phyloP scores from a whole-genome alignment of 371 early-diverging fungal genomes.

The Mortierella sp. region DNA sequence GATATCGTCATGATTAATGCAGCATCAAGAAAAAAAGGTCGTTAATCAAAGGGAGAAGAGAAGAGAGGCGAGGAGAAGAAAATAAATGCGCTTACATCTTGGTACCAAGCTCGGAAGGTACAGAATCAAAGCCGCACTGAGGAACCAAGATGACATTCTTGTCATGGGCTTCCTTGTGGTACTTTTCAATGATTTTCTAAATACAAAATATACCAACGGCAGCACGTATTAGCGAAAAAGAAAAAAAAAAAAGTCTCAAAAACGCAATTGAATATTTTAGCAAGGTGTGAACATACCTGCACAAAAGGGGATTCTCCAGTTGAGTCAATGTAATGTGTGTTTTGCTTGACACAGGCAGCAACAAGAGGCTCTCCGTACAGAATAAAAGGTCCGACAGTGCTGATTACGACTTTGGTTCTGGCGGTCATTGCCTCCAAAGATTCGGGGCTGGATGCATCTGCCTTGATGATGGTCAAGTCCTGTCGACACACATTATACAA shows the following conservation, averaged over 20 bases:
- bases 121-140: constrained; percentile 93
- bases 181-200: constrained; percentile 73
- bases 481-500: not conserved
- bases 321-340: constrained; percentile 93
- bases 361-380: constrained; percentile 80
- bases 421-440: constrained; percentile 70
- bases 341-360: constrained; percentile 82
- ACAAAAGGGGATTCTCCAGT: constrained; percentile 80
- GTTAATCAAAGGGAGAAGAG: not conserved
- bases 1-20: constrained; percentile 5
- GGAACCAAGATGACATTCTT: constrained; percentile 82
- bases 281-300: constrained; percentile 11
- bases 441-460: constrained; percentile 66
- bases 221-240: not conserved
- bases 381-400: constrained; percentile 77
- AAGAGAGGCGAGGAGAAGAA: not conserved
- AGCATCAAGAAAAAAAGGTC: not conserved
- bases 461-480: constrained; percentile 69
- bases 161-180: constrained; percentile 75
- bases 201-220: constrained; percentile 1
- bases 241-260: not conserved
- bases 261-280: not conserved
- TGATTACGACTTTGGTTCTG: constrained; percentile 82
- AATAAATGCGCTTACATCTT: constrained; percentile 57
- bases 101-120: constrained; percentile 85